Percentiles rank a stretch among this genome's conserved stretches.
These are phyloP conservation scores for Oleoguttula mirabilis DNA, from an alignment of 495 filamentous ascomycete species.

Conservation along the genomic window DNA sequence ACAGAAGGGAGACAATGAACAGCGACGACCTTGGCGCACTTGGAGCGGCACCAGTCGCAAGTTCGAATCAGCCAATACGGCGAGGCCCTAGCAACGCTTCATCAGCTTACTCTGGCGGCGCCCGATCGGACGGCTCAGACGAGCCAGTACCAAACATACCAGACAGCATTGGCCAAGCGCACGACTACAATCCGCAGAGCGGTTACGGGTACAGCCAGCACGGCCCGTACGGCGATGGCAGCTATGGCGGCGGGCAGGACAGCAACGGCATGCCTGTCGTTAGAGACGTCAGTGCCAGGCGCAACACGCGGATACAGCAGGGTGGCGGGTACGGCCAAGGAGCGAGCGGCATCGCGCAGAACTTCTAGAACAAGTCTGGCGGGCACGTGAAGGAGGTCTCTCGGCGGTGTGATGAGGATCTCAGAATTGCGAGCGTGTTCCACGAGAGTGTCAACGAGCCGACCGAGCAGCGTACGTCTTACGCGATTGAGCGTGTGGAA, in stretches of 20 bases:
- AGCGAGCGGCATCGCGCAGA: slow-evolving; percentile 93
- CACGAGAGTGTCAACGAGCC: no score
- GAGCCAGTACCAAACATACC: slow-evolving; percentile 42
- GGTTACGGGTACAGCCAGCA: slow-evolving; percentile 24
- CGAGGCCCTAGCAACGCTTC: slow-evolving; percentile 93
- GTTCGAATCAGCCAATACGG: slow-evolving; percentile 55
- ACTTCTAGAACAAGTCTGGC: slow-evolving; percentile 64
- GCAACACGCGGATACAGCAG: slow-evolving; percentile 87
- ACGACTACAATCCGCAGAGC: slow-evolving; percentile 34
- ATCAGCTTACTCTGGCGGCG: slow-evolving; percentile 78
- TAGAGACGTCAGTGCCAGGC: slow-evolving; percentile 77
- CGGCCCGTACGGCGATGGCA: slow-evolving; percentile 44
- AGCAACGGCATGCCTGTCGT: slow-evolving; percentile 60
- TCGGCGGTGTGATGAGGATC: no score
- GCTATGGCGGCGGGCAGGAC: slow-evolving; percentile 37
- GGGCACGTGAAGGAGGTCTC: no score
- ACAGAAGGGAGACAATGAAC: slow-evolving; percentile 44
- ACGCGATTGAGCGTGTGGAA: no score
- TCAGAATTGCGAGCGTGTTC: no score
- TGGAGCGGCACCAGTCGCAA: slow-evolving; percentile 53
- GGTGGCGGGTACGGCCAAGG: slow-evolving; percentile 75
- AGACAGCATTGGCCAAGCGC: slow-evolving; percentile 31
- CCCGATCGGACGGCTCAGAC: slow-evolving; percentile 74
- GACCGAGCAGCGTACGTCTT: no score
- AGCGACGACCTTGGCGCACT: slow-evolving; percentile 47